Conservation (phyloP, 441 rosid species). For the Cnidoscolus chayamansa region DNA sequence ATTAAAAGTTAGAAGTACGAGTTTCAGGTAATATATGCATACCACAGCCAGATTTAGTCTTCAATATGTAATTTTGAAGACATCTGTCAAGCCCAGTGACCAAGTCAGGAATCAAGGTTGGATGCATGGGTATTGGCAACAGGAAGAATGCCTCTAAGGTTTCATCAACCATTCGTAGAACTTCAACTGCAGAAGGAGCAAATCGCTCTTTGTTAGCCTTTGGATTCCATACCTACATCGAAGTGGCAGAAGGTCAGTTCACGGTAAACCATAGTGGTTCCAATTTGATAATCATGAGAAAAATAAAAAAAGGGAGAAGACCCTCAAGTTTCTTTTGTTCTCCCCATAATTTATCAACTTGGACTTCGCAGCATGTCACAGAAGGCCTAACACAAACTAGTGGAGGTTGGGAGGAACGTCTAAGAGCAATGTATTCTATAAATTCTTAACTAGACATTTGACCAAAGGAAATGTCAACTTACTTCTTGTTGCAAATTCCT, state of each 20-base stretch:
- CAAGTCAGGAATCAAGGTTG: conserved; percentile 75
- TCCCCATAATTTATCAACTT: not conserved
- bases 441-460: not conserved
- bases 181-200: conserved; percentile 84
- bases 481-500: conserved; percentile 93
- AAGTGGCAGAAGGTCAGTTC: not conserved
- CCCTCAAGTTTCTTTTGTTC: not conserved
- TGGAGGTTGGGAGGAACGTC: not conserved
- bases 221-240: conserved; percentile 66
- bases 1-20: not conserved
- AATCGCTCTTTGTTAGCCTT: conserved; percentile 62
- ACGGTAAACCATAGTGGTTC: not conserved
- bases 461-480: not conserved
- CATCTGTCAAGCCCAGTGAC: conserved; percentile 75
- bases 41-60: conserved; percentile 96
- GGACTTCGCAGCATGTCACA: not conserved
- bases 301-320: not conserved
- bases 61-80: conserved; percentile 67
- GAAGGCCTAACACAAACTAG: too few species aligned
- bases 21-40: conserved; percentile 18
- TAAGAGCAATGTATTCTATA: not conserved
- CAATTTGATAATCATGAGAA: not conserved
- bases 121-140: conserved; percentile 93
- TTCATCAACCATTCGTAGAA: conserved; percentile 74
- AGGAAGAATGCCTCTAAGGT: conserved; percentile 84